Evolutionary conservation across 257 asterid genomes (phyloP).

Genomic region (Ophiorrhiza pumila): DNA sequence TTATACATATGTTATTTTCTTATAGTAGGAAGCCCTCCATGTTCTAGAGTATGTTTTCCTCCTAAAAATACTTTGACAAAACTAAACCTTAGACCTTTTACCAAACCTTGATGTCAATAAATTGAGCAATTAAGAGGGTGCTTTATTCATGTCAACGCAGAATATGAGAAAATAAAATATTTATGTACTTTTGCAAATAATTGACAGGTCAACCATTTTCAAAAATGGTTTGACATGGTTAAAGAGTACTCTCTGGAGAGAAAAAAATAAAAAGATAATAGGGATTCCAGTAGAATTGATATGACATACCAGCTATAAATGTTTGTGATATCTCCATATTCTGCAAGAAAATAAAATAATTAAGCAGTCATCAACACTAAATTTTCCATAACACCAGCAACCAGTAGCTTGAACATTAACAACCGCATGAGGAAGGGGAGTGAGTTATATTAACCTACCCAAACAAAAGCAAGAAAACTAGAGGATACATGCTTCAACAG

Average conservation of each 20-base stretch:
- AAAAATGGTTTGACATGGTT: background rate
- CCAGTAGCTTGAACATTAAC: background rate
- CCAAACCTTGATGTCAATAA: background rate
- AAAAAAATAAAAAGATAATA: background rate
- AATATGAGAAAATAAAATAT: background rate
- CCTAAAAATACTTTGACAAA: too few species aligned
- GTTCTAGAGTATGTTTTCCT: too few species aligned
- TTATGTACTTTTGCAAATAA: background rate
- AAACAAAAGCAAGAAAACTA: background rate
- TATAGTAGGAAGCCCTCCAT: too few species aligned
- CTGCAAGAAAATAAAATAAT: conserved; percentile 45
- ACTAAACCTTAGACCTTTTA: background rate
- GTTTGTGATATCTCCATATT: conserved; percentile 85
- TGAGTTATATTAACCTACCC: background rate
- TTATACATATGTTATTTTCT: too few species aligned
- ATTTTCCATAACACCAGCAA: conserved; percentile 1
- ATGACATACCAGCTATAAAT: conserved; percentile 80
- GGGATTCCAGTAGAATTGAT: background rate
- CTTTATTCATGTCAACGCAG: background rate
- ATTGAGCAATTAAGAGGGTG: background rate
- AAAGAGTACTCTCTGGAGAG: background rate
- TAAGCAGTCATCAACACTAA: conserved; percentile 5
- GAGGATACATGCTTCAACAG: background rate
- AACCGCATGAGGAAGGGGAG: background rate
- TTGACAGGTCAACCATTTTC: background rate